These are phyloP conservation scores for Simplicillium aogashimaense DNA, from an alignment of 2,329 filamentous ascomycete species.

Conservation along the genomic window DNA sequence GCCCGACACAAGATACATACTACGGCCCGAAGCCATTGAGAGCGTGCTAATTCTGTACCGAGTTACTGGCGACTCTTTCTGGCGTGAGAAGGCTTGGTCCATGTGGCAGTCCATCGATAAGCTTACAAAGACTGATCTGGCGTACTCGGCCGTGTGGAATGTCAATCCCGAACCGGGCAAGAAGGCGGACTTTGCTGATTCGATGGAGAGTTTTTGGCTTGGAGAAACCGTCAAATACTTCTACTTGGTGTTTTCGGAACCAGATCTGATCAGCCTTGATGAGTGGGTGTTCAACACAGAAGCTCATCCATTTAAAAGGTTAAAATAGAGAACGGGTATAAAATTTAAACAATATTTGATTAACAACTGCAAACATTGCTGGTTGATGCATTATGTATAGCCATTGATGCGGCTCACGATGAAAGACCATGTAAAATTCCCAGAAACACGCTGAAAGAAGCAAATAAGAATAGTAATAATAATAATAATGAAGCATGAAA, in stretches of 20 bases:
- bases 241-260: constrained; percentile 60
- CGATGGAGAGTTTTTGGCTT: constrained; percentile 66
- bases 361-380: too few species aligned
- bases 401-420: too few species aligned
- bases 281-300: constrained; percentile 55
- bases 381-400: too few species aligned
- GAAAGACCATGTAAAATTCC: too few species aligned
- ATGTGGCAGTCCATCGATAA: constrained; percentile 40
- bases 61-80: constrained; percentile 34
- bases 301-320: constrained; percentile 33
- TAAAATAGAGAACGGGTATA: constrained; percentile 2
- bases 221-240: constrained; percentile 71
- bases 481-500: too few species aligned
- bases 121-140: constrained; percentile 34
- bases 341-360: too few species aligned
- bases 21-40: constrained; percentile 43
- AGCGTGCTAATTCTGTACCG: constrained; percentile 45
- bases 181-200: constrained; percentile 35
- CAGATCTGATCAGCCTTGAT: constrained; percentile 53
- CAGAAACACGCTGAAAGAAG: too few species aligned
- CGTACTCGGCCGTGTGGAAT: constrained; percentile 38
- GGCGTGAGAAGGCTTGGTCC: constrained; percentile 40
- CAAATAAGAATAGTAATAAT: too few species aligned
- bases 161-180: constrained; percentile 14
- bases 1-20: constrained; percentile 39